A percentile compares a stretch with the other conserved stretches of the same genome.
phyloP scores from a whole-genome alignment of 2,329 filamentous ascomycete species.

The Phialophora macrospora region DNA sequence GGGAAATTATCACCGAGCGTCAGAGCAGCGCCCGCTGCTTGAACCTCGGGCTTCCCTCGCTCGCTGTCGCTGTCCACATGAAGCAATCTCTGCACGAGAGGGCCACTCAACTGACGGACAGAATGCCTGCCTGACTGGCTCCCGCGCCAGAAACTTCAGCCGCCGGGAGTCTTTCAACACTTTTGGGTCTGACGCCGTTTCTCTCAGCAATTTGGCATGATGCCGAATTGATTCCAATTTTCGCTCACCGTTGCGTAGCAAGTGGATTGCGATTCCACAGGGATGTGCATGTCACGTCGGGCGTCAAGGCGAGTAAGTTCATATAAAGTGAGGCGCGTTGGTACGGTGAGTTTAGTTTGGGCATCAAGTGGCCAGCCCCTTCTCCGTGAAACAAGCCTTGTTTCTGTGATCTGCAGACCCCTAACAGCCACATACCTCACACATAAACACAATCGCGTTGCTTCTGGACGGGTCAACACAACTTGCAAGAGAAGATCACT shows the following conservation, averaged over 20 bases:
- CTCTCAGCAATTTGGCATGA: slow-evolving; percentile 14
- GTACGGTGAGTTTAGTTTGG: slow-evolving; percentile 21
- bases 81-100: not conserved
- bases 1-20: not conserved
- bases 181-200: not conserved
- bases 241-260: slow-evolving; percentile 7
- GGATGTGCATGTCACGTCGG: slow-evolving; percentile 18
- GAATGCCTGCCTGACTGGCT: no score
- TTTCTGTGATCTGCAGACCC: slow-evolving; percentile 11
- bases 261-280: slow-evolving; percentile 1
- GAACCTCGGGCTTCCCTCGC: not conserved
- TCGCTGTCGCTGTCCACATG: not conserved
- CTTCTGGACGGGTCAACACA: not conserved
- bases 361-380: slow-evolving; percentile 25
- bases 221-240: slow-evolving; percentile 12
- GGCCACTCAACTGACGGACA: no score
- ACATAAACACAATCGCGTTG: slow-evolving; percentile 12
- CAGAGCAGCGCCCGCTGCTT: not conserved
- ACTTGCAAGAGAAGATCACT: not conserved
- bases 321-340: slow-evolving; percentile 19
- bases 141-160: slow-evolving; percentile 12
- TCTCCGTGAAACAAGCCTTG: slow-evolving; percentile 26
- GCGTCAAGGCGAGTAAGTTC: slow-evolving; percentile 12
- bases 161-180: not conserved
- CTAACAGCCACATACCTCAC: not conserved